Evolutionary conservation across 1,139 yeast genomes (phyloP).

Genomic region (Sugiyamaella sp.): DNA sequence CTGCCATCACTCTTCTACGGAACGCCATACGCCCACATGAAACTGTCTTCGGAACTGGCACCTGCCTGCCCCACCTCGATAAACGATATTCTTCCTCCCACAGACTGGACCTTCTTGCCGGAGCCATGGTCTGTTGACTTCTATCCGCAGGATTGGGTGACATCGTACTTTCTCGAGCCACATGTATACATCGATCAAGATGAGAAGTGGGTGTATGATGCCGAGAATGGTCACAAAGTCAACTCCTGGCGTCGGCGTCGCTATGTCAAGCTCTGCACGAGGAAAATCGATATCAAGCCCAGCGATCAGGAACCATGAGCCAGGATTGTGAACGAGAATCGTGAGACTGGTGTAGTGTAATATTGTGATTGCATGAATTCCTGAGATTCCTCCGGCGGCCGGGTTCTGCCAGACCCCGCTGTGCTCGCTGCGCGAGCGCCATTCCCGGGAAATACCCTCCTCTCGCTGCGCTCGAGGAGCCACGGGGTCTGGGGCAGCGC

Average conservation of each 20-base stretch:
- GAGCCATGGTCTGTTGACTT: slow-evolving; percentile 38
- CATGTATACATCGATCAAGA: slow-evolving; percentile 32
- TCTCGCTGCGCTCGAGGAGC: not conserved
- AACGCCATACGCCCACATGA: slow-evolving; percentile 25
- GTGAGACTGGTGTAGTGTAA: too few species aligned
- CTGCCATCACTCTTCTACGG: slow-evolving; percentile 37
- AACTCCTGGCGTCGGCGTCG: slow-evolving; percentile 34
- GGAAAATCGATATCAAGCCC: slow-evolving; percentile 16
- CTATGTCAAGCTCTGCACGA: slow-evolving; percentile 35
- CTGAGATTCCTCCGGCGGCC: too few species aligned
- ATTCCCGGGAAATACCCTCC: too few species aligned
- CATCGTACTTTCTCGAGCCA: slow-evolving; percentile 22
- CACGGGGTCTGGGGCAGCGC: not conserved
- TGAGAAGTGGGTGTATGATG: slow-evolving; percentile 42
- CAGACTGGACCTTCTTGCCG: slow-evolving; percentile 34
- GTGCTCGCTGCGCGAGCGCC: too few species aligned
- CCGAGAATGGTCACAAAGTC: slow-evolving; percentile 24
- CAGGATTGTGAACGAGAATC: too few species aligned
- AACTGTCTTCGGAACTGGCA: slow-evolving; percentile 15
- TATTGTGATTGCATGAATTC: too few species aligned
- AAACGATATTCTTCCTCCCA: slow-evolving; percentile 35
- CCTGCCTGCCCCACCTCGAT: slow-evolving; percentile 25
- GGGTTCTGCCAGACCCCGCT: too few species aligned
- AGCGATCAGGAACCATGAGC: not conserved
- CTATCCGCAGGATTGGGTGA: slow-evolving; percentile 35